phyloP scores from a whole-genome alignment of 2,329 filamentous ascomycete species.

The Alternaria novae-zelandiae region DNA sequence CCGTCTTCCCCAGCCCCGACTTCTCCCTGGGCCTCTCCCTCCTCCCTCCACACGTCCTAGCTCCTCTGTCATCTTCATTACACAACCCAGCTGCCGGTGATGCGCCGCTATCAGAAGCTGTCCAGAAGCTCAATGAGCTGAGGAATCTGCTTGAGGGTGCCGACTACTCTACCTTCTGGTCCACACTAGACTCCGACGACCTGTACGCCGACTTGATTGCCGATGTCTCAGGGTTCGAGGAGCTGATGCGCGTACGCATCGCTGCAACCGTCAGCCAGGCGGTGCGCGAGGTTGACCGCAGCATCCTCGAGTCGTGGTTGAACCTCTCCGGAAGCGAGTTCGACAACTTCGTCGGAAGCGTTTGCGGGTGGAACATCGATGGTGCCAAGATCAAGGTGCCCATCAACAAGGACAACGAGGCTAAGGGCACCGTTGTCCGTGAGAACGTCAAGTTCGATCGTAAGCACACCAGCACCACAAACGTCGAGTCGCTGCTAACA shows the following conservation, averaged over 20 bases:
- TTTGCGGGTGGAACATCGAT: constrained; percentile 83
- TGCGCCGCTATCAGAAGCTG: constrained; percentile 79
- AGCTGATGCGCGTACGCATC: constrained; percentile 88
- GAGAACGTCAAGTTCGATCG: constrained; percentile 92
- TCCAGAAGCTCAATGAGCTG: constrained; percentile 83
- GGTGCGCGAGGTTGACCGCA: constrained; percentile 70
- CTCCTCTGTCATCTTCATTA: constrained; percentile 59
- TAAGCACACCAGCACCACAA: constrained; percentile 39
- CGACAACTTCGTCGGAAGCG: constrained; percentile 57
- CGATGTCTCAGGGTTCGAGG: constrained; percentile 94
- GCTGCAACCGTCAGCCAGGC: constrained; percentile 88
- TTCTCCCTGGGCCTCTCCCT: constrained; percentile 95
- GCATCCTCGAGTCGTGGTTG: constrained; percentile 58
- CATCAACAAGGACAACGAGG: constrained; percentile 88
- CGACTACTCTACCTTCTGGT: constrained; percentile 93
- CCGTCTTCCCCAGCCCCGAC: constrained; percentile 94
- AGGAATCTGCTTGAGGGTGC: constrained; percentile 88
- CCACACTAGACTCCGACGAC: constrained; percentile 89
- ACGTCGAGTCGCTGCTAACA: constrained; percentile 16
- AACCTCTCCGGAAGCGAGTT: constrained; percentile 56
- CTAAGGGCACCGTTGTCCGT: constrained; percentile 90
- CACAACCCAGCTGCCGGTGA: constrained; percentile 66
- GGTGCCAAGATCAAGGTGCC: constrained; percentile 74
- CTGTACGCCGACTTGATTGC: constrained; percentile 94
- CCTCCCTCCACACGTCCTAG: constrained; percentile 81